Evolutionary conservation across 768 basidiomycete species (phyloP).

Genomic region (Coprinellus micaceus): DNA sequence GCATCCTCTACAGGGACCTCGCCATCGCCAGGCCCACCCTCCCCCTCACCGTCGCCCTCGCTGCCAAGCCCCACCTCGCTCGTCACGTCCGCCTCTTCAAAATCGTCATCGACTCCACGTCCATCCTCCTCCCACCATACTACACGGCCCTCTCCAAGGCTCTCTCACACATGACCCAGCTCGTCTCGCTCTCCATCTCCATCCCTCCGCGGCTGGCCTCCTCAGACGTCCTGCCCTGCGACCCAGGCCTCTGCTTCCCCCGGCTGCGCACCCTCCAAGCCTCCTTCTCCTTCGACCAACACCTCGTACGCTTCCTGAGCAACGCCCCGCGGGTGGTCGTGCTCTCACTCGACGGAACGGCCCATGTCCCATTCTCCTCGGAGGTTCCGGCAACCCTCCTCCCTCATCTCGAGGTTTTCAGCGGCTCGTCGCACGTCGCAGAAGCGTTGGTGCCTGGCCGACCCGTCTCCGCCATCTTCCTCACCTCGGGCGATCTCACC

Average conservation of each 20-base stretch:
- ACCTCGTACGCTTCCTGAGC: slow-evolving; percentile 57
- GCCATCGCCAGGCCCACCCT: slow-evolving; percentile 38
- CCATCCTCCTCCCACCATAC: slow-evolving; percentile 42
- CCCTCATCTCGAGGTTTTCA: slow-evolving; percentile 53
- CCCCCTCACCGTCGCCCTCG: slow-evolving; percentile 51
- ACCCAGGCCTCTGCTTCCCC: slow-evolving; percentile 32
- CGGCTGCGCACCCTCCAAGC: slow-evolving; percentile 53
- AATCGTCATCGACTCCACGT: slow-evolving; percentile 44
- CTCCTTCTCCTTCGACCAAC: slow-evolving; percentile 57
- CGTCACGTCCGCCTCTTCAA: slow-evolving; percentile 59
- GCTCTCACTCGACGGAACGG: slow-evolving; percentile 50
- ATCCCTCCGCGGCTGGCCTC: slow-evolving; percentile 48
- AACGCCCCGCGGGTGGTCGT: slow-evolving; percentile 51
- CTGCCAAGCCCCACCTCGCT: slow-evolving; percentile 53
- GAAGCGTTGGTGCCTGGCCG: slow-evolving; percentile 58
- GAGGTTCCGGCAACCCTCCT: slow-evolving; percentile 35
- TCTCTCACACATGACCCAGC: slow-evolving; percentile 56
- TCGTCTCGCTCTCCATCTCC: slow-evolving; percentile 53
- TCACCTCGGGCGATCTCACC: slow-evolving; percentile 57
- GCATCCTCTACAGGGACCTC: slow-evolving; percentile 61
- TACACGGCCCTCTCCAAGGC: slow-evolving; percentile 49
- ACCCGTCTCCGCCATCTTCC: slow-evolving; percentile 59
- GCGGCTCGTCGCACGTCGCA: slow-evolving; percentile 57
- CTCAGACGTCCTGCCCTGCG: slow-evolving; percentile 36
- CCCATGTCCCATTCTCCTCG: slow-evolving; percentile 23